Base-by-base conservation (phyloP, 2,329 filamentous ascomycete genomes). In the Acephala macrosclerotiorum region DNA sequence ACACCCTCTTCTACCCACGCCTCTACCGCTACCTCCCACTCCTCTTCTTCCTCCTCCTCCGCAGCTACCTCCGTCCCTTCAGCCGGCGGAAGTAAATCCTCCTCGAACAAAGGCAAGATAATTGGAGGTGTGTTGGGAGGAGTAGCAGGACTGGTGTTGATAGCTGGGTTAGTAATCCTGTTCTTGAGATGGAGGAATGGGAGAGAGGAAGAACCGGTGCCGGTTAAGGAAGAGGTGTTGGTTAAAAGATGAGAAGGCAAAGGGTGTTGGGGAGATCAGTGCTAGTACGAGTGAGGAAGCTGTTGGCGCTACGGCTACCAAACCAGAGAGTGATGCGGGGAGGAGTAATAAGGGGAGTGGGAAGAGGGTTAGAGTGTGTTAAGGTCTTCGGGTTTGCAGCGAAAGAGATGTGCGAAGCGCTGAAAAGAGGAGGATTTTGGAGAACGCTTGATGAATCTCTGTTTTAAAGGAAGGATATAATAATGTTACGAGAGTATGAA, bases 71-170 rank as follows among this genome's bases (percentile, higher is more conserved):
- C 58, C 16, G 58, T 40, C 7, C 26, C 45, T 11, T 45, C 26
- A 14, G 16, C 40, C 22, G 35, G 29, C 2, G 25, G 14, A 11
- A 66, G 56, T 29, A 47, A 36, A 9, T 18, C 35, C 29, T 22
- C 45, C 11, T 9, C n/a, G 12, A 60, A 47, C 35, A 61, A 65
- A 51, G 59, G 56, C 6, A 61, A 61, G 22, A 42, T 68, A 20
- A 67, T 70, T 25, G 68, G 68, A 25, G 68, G 66, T 35, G 61
- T 65, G n/a, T 45, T 68, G 33, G 66, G 68, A 40, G 64, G 66
- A 25, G 20, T 68, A 11, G 40, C 64, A 20, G 62, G 56, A 2
- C 16, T 67, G 16, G 60, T 42, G 5, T 22, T 69, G 49, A 8
- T 69, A 1, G 22, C 29, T 20, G 64, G 53, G 4, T 36, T 49